These are phyloP conservation scores for Astraeus odoratus DNA, from an alignment of 768 basidiomycete genomes.

Conservation along the genomic window DNA sequence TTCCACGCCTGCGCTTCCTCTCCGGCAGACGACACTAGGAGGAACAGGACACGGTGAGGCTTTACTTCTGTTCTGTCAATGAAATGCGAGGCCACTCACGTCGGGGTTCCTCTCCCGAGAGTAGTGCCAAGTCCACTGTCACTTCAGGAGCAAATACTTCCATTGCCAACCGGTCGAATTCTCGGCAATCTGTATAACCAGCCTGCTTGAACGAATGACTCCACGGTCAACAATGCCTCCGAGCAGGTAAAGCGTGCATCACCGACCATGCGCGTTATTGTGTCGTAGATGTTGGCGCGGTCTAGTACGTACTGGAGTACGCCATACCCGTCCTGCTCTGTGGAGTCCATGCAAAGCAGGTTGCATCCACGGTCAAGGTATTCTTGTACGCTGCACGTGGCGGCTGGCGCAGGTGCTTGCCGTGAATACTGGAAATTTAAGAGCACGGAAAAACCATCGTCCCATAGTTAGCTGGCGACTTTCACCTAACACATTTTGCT, in stretches of 20 bases:
- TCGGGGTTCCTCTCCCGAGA: conserved; percentile 15
- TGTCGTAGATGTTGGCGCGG: conserved; percentile 22
- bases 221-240: neutral
- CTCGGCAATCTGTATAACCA: conserved; percentile 19
- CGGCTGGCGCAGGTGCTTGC: too few relatives aligned
- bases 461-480: too few relatives aligned
- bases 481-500: too few relatives aligned
- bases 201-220: conserved; percentile 7
- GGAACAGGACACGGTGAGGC: too few relatives aligned
- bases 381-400: too few relatives aligned
- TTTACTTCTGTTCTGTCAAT: too few relatives aligned
- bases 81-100: too few relatives aligned
- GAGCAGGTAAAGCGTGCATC: neutral
- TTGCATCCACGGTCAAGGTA: conserved; percentile 3
- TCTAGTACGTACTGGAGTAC: conserved; percentile 19
- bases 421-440: too few relatives aligned
- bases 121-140: conserved; percentile 15
- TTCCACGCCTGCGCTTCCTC: conserved; percentile 18
- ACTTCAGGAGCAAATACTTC: conserved; percentile 22
- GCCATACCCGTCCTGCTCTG: conserved; percentile 9
- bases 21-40: neutral
- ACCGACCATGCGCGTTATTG: conserved; percentile 20
- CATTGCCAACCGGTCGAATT: conserved; percentile 20
- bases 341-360: conserved; percentile 3
- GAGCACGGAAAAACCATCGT: too few relatives aligned